Evolutionary conservation across 2,329 filamentous ascomycete species (phyloP).

Genomic region (Nemania bipapillata): DNA sequence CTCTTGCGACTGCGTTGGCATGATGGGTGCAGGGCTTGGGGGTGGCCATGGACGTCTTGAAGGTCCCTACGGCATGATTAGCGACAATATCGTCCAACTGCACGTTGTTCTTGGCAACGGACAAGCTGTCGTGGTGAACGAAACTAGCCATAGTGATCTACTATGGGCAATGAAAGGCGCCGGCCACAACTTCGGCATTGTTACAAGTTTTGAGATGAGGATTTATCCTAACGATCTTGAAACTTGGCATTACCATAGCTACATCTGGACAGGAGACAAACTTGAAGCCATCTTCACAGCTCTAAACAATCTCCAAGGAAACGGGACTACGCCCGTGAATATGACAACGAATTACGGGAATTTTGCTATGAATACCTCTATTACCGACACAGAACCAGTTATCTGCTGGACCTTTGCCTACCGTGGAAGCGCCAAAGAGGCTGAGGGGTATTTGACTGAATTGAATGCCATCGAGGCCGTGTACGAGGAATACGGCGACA

Average conservation of each 20-base stretch:
- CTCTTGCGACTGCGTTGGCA: slow-evolving; percentile 40
- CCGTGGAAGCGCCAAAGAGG: slow-evolving; percentile 39
- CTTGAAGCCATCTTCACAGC: slow-evolving; percentile 12
- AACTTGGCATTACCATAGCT: slow-evolving; percentile 24
- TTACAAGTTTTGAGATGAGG: slow-evolving; percentile 33
- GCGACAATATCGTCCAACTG: slow-evolving; percentile 37
- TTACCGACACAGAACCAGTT: slow-evolving; percentile 28
- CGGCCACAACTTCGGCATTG: slow-evolving; percentile 23
- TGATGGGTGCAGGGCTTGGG: slow-evolving; percentile 42
- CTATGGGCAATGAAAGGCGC: slow-evolving; percentile 33
- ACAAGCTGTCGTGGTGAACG: slow-evolving; percentile 25
- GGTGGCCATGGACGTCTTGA: slow-evolving; percentile 46
- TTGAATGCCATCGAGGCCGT: slow-evolving; percentile 42
- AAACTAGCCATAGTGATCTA: slow-evolving; percentile 23
- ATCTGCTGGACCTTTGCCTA: slow-evolving; percentile 44
- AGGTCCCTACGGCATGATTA: slow-evolving; percentile 44
- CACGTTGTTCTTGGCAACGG: slow-evolving; percentile 42
- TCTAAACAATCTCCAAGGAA: slow-evolving; percentile 10
- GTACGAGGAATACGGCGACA: slow-evolving; percentile 29
- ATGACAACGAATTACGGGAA: slow-evolving; percentile 38
- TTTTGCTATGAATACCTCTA: slow-evolving; percentile 29
- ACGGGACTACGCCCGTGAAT: slow-evolving; percentile 29
- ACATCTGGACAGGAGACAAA: slow-evolving; percentile 16
- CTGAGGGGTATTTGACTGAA: slow-evolving; percentile 37
- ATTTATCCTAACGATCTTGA: slow-evolving; percentile 18